Evolutionary conservation across 2,329 filamentous ascomycete genomes (phyloP).

Genomic region (Graphilbum sp.): DNA sequence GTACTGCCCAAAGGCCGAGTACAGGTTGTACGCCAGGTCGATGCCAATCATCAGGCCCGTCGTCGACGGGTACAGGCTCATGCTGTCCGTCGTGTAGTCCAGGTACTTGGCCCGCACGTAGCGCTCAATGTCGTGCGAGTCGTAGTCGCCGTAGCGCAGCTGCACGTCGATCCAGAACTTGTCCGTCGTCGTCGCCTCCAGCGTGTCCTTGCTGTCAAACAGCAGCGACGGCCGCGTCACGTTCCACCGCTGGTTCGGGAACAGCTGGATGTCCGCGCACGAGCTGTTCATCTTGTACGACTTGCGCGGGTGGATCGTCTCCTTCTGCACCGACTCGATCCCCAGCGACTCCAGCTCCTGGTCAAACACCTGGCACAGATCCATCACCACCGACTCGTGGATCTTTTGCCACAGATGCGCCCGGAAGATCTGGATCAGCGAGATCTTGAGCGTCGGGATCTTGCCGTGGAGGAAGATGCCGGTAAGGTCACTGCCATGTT

Average conservation of each 20-base stretch:
- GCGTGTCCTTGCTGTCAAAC: conserved; percentile 91
- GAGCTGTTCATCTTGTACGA: conserved; percentile 99
- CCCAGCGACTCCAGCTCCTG: conserved; percentile 90
- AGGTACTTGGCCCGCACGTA: conserved; percentile 97
- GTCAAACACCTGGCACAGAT: conserved; percentile 95
- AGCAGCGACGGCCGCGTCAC: conserved; percentile 84
- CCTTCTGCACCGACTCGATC: conserved; percentile 96
- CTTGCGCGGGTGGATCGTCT: conserved; percentile 97
- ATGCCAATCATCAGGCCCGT: conserved; percentile 97
- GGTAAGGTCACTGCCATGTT: conserved; percentile 52
- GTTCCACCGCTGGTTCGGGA: conserved; percentile 98
- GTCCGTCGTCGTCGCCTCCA: conserved; percentile 87
- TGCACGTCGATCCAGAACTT: conserved; percentile 99
- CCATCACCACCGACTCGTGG: conserved; percentile 97
- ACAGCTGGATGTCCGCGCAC: conserved; percentile 90
- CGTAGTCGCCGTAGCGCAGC: conserved; percentile 80
- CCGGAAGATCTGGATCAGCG: conserved; percentile 96
- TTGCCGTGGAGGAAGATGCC: conserved; percentile 99
- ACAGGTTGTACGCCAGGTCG: conserved; percentile 93
- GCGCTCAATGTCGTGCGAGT: conserved; percentile 95
- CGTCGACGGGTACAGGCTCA: conserved; percentile 95
- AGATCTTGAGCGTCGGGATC: conserved; percentile 95
- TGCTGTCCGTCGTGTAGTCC: conserved; percentile 96
- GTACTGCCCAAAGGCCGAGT: conserved; percentile 96
- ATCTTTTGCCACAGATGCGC: conserved; percentile 99